Percentiles rank a stretch among this genome's conserved stretches.
These are phyloP conservation scores for Xerocomellus chrysenteron DNA, from an alignment of 768 basidiomycete genomes.

Conservation along the genomic window DNA sequence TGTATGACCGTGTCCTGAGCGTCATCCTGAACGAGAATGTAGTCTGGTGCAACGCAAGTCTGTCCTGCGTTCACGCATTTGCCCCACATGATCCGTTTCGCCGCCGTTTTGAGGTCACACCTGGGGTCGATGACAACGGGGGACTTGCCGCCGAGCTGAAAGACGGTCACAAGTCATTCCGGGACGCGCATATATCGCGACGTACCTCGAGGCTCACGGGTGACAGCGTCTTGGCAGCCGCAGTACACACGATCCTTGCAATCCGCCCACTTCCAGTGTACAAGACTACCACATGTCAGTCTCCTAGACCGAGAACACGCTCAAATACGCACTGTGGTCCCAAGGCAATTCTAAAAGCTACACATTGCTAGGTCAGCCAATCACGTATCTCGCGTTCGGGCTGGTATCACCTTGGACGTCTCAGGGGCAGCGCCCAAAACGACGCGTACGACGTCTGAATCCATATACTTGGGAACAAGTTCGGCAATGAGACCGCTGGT, in stretches of 20 bases:
- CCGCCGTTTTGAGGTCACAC: constrained; percentile 63
- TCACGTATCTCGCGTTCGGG: not conserved
- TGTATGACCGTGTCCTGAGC: constrained; percentile 40
- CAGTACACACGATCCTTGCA: constrained; percentile 63
- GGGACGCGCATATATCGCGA: not conserved
- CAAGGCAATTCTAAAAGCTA: constrained; percentile 75
- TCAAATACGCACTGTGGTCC: constrained; percentile 47
- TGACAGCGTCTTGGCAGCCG: constrained; percentile 76
- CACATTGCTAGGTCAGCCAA: not conserved
- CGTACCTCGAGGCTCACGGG: constrained; percentile 60
- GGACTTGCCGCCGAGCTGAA: constrained; percentile 67
- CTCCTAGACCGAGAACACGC: not conserved
- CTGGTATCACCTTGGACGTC: constrained; percentile 48
- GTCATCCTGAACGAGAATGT: constrained; percentile 44
- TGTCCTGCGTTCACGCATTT: constrained; percentile 76
- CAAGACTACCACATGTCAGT: constrained; percentile 25
- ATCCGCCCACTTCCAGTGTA: constrained; percentile 67
- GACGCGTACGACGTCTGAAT: constrained; percentile 60
- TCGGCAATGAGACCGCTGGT: constrained; percentile 59
- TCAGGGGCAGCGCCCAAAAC: constrained; percentile 69
- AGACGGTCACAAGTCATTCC: not conserved
- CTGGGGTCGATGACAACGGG: constrained; percentile 73
- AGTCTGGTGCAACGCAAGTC: constrained; percentile 67
- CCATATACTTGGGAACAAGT: constrained; percentile 74
- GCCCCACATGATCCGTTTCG: constrained; percentile 80